A percentile compares a stretch with the other conserved stretches of the same genome.
These are phyloP conservation scores for Arthrobotrys sphaeroides DNA, from an alignment of 2,329 filamentous ascomycete species.

Conservation along the genomic window DNA sequence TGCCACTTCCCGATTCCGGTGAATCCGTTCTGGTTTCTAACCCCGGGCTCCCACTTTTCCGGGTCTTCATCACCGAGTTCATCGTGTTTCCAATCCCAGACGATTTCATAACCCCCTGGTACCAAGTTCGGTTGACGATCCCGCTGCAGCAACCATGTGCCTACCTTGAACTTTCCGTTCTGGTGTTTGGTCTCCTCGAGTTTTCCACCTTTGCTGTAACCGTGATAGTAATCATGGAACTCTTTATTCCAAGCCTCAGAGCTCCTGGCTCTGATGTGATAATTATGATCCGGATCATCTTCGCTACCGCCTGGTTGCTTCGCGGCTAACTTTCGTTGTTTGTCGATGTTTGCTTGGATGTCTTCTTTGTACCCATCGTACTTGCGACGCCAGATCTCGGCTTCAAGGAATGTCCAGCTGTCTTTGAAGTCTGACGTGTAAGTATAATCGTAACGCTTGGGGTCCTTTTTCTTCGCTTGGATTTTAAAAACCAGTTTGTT, in stretches of 20 bases:
- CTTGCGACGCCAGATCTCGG: conserved; percentile 9
- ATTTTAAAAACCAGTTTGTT: conserved; percentile 14
- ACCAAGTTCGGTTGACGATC: neutral
- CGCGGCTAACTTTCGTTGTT: neutral
- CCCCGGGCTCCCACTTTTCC: neutral
- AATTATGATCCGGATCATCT: neutral
- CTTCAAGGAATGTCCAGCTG: neutral
- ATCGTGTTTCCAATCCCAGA: neutral
- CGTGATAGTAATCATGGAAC: conserved; percentile 1
- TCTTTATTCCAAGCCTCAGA: neutral
- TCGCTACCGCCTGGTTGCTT: neutral
- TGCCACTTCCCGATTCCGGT: neutral
- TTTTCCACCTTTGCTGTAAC: neutral
- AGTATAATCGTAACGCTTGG: neutral
- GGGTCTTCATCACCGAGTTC: neutral
- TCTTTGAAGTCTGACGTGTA: neutral
- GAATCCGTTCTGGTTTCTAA: neutral
- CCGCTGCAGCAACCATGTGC: neutral
- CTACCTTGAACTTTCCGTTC: neutral
- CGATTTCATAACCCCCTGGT: neutral
- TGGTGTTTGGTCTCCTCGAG: neutral
- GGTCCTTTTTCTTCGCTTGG: neutral
- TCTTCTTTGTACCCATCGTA: neutral
- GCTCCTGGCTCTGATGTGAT: neutral
- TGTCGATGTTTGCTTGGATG: neutral